These are phyloP conservation scores for Salix purpurea DNA, from an alignment of 345 rosid species.

Conservation along the genomic window DNA sequence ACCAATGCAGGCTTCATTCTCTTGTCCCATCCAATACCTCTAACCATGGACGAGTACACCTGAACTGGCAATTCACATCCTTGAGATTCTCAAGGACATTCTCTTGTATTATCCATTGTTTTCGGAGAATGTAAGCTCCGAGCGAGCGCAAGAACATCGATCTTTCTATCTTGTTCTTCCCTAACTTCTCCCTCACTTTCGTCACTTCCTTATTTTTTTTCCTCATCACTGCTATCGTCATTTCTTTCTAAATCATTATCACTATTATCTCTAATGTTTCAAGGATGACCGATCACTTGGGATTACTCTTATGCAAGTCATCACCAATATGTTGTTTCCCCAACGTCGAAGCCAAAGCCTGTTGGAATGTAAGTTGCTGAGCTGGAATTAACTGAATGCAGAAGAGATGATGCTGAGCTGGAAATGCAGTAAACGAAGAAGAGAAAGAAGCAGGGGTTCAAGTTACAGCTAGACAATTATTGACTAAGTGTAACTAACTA, in stretches of 20 bases:
- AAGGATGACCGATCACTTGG: conserved; percentile 19
- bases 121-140: conserved; percentile 48
- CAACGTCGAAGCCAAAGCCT: conserved; percentile 40
- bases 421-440: no score
- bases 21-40: conserved; percentile 65
- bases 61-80: conserved; percentile 48
- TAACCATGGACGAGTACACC: conserved; percentile 64
- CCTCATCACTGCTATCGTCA: conserved; percentile 10
- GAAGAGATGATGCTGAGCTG: no score
- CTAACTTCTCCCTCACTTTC: conserved; percentile 12
- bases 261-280: conserved; percentile 13
- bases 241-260: conserved; percentile 21
- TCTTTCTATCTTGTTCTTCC: conserved; percentile 28
- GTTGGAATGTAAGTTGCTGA: no score
- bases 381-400: no score
- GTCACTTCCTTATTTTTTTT: not conserved
- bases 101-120: conserved; percentile 71
- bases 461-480: no score
- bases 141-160: conserved; percentile 59
- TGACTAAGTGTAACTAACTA: no score
- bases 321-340: conserved; percentile 50
- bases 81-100: not conserved
- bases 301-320: conserved; percentile 31
- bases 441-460: no score
- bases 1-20: conserved; percentile 59